Evolutionary conservation across 2,329 filamentous ascomycete species (phyloP), one percentile per base, ranked within the genome.

Genomic region (Huntiella savannae): DNA sequence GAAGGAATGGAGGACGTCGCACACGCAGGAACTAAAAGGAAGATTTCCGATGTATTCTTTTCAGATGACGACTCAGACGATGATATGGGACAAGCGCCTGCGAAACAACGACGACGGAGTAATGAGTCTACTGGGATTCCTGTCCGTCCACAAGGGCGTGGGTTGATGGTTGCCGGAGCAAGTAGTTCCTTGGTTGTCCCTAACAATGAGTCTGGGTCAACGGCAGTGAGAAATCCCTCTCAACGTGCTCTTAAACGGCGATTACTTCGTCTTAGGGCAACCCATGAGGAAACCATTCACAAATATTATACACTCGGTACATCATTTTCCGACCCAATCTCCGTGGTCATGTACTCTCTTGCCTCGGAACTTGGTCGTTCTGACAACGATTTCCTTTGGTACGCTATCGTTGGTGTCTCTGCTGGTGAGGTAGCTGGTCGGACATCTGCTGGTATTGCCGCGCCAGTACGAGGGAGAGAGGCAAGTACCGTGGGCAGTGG

Each of bases 341-440:
- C 87, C 0, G 93, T 87, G 0, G 79, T 96, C 64, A 75, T 95
- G 57, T 98, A 96, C 61, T 92, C 86, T 0, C 69, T 98, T 11
- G 91, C 88, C 1, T 94, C 87, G 1, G 91, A 96, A 57, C 74
- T 98, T 5, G 91, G 91, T 51, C 81, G 87, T 45, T 91, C 96
- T 67, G 88, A 96, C 60, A 98, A 96, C 55, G 87, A 98, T 55
- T 69, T 96, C 16, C 69, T 98, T 11, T 98, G 91, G 91, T 71
- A 94, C 49, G 78, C 86, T 4, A 94, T 96, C 56, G 84, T 98
- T 19, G 91, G 91, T 4, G 84, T 94, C 33, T 86, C 82, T n/a
- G 93, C 86, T 12, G 79, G 93, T 62, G 87, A 95, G 58, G 71
- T 95, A 1, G 93, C 91, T 53, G 87, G 87, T 12, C 78, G 84